These are phyloP conservation scores for Ligustrum vulgare DNA, from an alignment of 257 asterid species.

Conservation along the genomic window DNA sequence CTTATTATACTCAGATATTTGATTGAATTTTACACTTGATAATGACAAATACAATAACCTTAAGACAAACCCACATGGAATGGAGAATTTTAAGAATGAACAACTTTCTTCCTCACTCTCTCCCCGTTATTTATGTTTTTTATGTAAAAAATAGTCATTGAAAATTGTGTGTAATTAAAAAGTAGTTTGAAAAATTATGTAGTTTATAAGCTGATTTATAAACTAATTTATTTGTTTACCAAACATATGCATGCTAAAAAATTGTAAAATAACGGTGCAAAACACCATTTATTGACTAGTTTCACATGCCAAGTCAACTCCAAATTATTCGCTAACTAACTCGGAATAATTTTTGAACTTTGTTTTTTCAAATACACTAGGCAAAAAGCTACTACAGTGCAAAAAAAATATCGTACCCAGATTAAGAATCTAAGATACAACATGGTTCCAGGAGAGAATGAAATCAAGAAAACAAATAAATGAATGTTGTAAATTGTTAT, in stretches of 20 bases:
- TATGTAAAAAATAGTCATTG: too few relatives aligned
- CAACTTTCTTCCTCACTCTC: background rate
- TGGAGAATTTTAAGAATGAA: background rate
- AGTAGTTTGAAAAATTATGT: too few relatives aligned
- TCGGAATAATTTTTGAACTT: background rate
- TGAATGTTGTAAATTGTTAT: conserved; percentile 19
- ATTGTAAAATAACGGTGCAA: too few relatives aligned
- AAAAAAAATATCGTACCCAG: too few relatives aligned
- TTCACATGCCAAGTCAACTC: background rate
- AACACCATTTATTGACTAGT: background rate
- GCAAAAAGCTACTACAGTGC: background rate
- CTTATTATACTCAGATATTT: background rate
- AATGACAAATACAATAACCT: too few relatives aligned
- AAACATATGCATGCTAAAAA: too few relatives aligned
- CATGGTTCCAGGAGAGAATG: background rate
- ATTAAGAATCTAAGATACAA: too few relatives aligned
- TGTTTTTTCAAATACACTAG: background rate
- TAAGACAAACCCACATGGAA: background rate
- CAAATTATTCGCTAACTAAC: background rate
- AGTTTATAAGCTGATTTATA: too few relatives aligned
- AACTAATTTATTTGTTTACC: too few relatives aligned
- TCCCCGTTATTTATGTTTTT: too few relatives aligned
- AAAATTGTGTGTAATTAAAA: too few relatives aligned
- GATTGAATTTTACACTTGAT: background rate
- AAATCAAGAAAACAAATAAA: background rate